Conservation (phyloP, 805 yeast genomes). For the Hanseniaspora taiwanica region DNA sequence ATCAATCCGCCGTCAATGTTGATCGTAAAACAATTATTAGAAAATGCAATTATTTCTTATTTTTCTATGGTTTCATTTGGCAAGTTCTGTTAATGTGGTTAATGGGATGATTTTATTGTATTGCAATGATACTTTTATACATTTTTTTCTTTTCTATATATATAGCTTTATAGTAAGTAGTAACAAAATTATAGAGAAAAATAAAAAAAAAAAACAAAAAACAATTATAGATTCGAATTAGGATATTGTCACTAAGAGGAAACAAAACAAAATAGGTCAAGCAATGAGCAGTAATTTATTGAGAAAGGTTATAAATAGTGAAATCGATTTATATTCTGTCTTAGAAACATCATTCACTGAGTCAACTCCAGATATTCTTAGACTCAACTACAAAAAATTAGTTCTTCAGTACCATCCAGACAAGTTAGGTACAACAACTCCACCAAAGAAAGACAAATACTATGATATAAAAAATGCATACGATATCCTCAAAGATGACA, state of each 20-base stretch:
- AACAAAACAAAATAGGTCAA: neutral
- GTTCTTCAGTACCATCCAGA: neutral
- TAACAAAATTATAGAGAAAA: too few species aligned
- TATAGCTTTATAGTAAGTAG: too few species aligned
- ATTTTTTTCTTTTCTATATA: neutral
- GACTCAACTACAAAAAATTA: neutral
- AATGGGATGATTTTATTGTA: slow-evolving; percentile 27
- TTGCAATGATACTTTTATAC: neutral
- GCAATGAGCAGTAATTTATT: neutral
- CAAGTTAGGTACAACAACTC: neutral
- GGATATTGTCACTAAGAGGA: neutral
- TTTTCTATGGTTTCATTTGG: slow-evolving; percentile 68
- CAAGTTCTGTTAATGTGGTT: slow-evolving; percentile 69
- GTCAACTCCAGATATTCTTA: neutral
- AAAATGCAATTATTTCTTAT: slow-evolving; percentile 75
- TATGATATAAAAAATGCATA: neutral
- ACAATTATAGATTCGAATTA: too few species aligned
- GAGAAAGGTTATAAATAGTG: neutral
- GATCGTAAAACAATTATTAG: slow-evolving; percentile 58
- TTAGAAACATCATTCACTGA: neutral
- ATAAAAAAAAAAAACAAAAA: too few species aligned
- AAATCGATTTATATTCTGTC: neutral
- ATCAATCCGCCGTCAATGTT: slow-evolving; percentile 39
- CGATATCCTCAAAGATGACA: neutral
- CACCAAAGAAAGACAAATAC: neutral